Evolutionary conservation across 345 rosid species (phyloP), one percentile per base, ranked within the genome.

Genomic region (Tarenaya hassleriana): DNA sequence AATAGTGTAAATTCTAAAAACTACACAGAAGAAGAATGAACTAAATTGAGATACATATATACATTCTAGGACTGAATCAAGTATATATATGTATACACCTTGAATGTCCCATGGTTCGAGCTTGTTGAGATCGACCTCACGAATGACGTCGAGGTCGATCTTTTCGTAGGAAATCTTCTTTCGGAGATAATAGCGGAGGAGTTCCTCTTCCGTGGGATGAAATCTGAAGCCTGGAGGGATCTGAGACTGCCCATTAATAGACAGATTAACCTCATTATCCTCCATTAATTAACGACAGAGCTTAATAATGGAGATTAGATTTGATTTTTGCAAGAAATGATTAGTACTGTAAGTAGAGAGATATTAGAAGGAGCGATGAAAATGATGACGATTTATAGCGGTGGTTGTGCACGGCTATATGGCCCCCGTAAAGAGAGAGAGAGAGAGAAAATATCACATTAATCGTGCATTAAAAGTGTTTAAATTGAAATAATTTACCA

Each of bases 71-170:
- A n/a, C n/a, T n/a, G n/a, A n/a, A n/a, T n/a, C n/a, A n/a, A n/a
- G n/a, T n/a, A n/a, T n/a, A n/a, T n/a, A n/a, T n/a, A n/a, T 17
- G 7, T 40, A 8, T 17, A 42, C 53, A 92, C 98, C 98, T 77
- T 88, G 98, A 47, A 92, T 83, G 69, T 92, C 98, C 98, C 98
- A 92, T 1, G 98, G 98, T 68, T 92, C 97, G 42, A 92, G 98
- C 81, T 92, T 92, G 68, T 88, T 92, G 39, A 92, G 98, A 80
- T 92, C 98, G 7, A 92, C 96, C 61, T 92, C 98, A 29, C 88
- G 95, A 54, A 92, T 92, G 37, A 92, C 96, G 62, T 92, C 95
- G 35, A 92, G 94, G 73, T 92, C 98, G 13, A 92, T 81, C 76
- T 80, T 81, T 62, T 83, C 83, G 46, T 68, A 79, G 5, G 83